phyloP scores from a whole-genome alignment of 202 grass and related monocot genomes.

The Zizania palustris region DNA sequence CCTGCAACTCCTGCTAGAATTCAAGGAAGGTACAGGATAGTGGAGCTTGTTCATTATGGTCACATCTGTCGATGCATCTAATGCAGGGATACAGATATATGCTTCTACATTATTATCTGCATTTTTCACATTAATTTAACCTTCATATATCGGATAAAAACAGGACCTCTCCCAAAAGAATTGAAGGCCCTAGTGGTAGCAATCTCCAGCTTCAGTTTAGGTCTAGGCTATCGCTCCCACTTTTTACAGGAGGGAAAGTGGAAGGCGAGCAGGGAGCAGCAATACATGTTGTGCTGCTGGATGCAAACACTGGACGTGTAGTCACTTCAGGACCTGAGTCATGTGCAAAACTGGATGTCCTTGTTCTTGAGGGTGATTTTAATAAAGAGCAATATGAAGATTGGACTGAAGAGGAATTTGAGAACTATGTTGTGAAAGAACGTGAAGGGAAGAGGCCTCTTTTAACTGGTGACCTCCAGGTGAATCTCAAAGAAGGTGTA shows the following conservation, averaged over 20 bases:
- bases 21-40: slow-evolving; percentile 70
- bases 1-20: slow-evolving; percentile 69
- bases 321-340: slow-evolving; percentile 65
- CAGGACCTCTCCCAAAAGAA: slow-evolving; percentile 70
- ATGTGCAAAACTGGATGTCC: slow-evolving; percentile 76
- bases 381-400: slow-evolving; percentile 80
- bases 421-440: slow-evolving; percentile 77
- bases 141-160: slow-evolving; percentile 43
- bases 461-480: slow-evolving; percentile 79
- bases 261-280: slow-evolving; percentile 85
- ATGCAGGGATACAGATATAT: slow-evolving; percentile 16
- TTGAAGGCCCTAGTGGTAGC: slow-evolving; percentile 80
- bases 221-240: slow-evolving; percentile 64
- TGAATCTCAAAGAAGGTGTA: slow-evolving; percentile 90
- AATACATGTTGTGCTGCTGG: slow-evolving; percentile 84
- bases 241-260: slow-evolving; percentile 96
- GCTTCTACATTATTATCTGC: slow-evolving; percentile 30
- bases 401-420: slow-evolving; percentile 90
- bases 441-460: slow-evolving; percentile 90
- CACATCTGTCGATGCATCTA: slow-evolving; percentile 8
- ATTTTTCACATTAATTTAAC: slow-evolving; percentile 25
- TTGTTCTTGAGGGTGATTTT: slow-evolving; percentile 90
- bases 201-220: slow-evolving; percentile 82
- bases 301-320: slow-evolving; percentile 60
- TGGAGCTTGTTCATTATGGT: slow-evolving; percentile 39